Evolutionary conservation across 768 basidiomycete species (phyloP), one percentile per base, ranked within the genome.

Genomic region (Xerocomellus chrysenteron): DNA sequence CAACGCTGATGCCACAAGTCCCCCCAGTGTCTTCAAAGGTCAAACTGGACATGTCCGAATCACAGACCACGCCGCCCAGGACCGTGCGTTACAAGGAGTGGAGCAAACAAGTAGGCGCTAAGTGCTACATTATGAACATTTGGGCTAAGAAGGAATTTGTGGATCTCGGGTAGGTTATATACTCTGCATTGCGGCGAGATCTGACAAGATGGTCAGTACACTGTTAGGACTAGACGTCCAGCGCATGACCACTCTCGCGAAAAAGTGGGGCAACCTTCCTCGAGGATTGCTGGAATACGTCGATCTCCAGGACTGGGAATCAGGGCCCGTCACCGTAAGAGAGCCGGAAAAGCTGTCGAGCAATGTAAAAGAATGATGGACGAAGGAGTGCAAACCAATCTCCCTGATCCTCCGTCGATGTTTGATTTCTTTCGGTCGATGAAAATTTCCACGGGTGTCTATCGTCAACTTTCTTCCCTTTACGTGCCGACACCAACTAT

Each of bases 301-400:
- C 14, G 21, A 43, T 37, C 1, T 2, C 2, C 0, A 36, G 5
- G 24, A 26, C n/a, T 10, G 8, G 8, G 16, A 12, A 44, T 50
- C 7, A 35, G 28, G 26, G 4, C 0, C 0, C 0, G 1, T 1
- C 44, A 50, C 13, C 1, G 8, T 9, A 0, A 0, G 1, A 4
- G 16, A 1, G 47, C 54, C 7, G 0, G 0, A 1, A 7, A 4
- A 2, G 37, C 36, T 8, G 44, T 40, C 13, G 0, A 2, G n/a
- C 2, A 14, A 21, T 37, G 42, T 17, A 0, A 26, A 17, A 2
- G 5, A 16, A 30, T 30, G 17, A 10, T 45, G 9, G 0, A 7
- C 4, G 14, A 6, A 9, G 44, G 9, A 5, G 17, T 3, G 16
- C 8, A 5, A 21, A 21, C 21, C 16, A 30, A n/a, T 5, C 0